These are phyloP conservation scores for Batkoa obscura DNA, from an alignment of 371 early-diverging fungal genomes.

Conservation along the genomic window DNA sequence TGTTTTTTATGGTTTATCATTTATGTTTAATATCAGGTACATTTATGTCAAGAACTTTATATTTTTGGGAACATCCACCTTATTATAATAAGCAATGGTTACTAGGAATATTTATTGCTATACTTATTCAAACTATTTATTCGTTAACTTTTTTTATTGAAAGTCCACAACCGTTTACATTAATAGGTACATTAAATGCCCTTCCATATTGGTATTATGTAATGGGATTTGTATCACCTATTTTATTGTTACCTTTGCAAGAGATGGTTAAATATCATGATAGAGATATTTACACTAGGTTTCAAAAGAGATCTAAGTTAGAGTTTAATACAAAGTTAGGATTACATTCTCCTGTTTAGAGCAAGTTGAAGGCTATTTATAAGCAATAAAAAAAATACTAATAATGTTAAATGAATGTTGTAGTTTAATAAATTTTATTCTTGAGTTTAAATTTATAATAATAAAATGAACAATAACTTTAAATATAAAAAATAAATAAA, in stretches of 20 bases:
- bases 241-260: conserved; percentile 61
- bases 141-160: not conserved
- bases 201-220: conserved; percentile 70
- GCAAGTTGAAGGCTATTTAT: too few species aligned
- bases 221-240: conserved; percentile 36
- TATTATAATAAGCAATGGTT: conserved; percentile 50
- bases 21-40: conserved; percentile 51
- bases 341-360: conserved; percentile 60
- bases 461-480: too few species aligned
- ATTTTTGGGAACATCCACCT: conserved; percentile 31
- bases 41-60: conserved; percentile 49
- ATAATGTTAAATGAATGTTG: too few species aligned
- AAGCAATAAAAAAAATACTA: too few species aligned
- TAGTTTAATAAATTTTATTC: too few species aligned
- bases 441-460: too few species aligned
- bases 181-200: conserved; percentile 20
- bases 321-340: conserved; percentile 94
- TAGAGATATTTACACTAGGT: conserved; percentile 49
- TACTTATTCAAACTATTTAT: not conserved
- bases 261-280: conserved; percentile 80
- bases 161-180: conserved; percentile 26
- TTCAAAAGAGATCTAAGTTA: conserved; percentile 85
- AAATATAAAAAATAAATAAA: too few species aligned
- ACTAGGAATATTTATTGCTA: conserved; percentile 8
- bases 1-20: conserved; percentile 52